Evolutionary conservation across 768 basidiomycete genomes (phyloP), one percentile per base, ranked within the genome.

Genomic region (Pulveroboletus sp.): DNA sequence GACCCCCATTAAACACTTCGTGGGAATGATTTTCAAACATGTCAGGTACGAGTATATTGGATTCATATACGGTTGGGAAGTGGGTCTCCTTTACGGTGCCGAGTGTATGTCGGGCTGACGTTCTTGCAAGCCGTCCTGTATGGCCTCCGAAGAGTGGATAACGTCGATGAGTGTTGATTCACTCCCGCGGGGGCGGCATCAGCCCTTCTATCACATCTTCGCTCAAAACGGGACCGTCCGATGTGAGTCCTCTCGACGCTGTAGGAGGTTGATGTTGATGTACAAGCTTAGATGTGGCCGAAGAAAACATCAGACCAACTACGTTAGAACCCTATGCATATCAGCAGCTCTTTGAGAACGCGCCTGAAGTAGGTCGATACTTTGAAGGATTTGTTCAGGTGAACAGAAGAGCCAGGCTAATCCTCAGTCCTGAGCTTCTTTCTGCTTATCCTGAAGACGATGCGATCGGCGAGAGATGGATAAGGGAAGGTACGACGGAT

Each of bases 61-160:
- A 19, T 74, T 72, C 39, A 73, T 80, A 34, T 65, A 69, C 43
- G 73, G 72, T 9, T 81, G 79, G 79, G 76, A 79, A 62, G 77
- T 79, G 45, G 7, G 57, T 41, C 23, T 40, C 29, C n/a, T 45
- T 20, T 39, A 34, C 27, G 2, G 6, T 2, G 9, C n/a, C 1
- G 8, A 13, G 24, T 20, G 9, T 31, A 31, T 31, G 11, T 41
- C 19, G 26, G 23, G n/a, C 30, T 11, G 24, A 52, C 17, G 34
- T 35, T 37, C 30, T 31, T 50, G 12, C 24, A 67, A n/a, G 65
- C 45, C 65, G 12, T 57, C 54, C 12, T 81, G 78, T 54, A 64
- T 57, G 49, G 71, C 72, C 12, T 56, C 66, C 9, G 72, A 74
- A 39, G 64, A 56, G 22, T 80, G 77, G 78, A 76, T 76, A 11